Evolutionary conservation across 768 basidiomycete species (phyloP).

Genomic region (Pleurotus sapidus): DNA sequence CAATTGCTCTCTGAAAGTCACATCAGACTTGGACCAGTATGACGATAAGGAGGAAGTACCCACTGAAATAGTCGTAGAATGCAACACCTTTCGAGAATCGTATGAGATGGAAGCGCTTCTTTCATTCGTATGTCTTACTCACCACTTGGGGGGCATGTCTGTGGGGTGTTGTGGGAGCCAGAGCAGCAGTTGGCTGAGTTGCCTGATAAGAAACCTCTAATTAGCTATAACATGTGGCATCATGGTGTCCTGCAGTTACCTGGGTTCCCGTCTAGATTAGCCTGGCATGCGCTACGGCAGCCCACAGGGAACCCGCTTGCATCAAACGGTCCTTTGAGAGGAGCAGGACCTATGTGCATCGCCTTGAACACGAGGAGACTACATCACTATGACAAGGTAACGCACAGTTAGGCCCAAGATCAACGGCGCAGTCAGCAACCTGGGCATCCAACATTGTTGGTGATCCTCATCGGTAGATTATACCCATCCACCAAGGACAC

Average conservation of each 20-base stretch:
- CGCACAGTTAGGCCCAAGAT: conserved; percentile 53
- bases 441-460: conserved; percentile 44
- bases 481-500: conserved; percentile 61
- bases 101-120: background rate
- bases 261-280: conserved; percentile 29
- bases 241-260: conserved; percentile 6
- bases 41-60: background rate
- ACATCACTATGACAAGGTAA: background rate
- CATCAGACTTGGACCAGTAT: background rate
- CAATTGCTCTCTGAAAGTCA: conserved; percentile 22
- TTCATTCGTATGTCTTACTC: conserved; percentile 9
- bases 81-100: conserved; percentile 16
- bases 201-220: conserved; percentile 9
- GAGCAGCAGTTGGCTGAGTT: conserved; percentile 37
- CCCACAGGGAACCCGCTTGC: conserved; percentile 45
- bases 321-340: conserved; percentile 46
- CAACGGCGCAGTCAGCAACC: conserved; percentile 48
- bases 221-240: background rate
- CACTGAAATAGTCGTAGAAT: conserved; percentile 23
- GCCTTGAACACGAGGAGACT: background rate
- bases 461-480: conserved; percentile 53
- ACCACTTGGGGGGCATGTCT: conserved; percentile 33
- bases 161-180: conserved; percentile 26
- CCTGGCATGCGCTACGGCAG: conserved; percentile 49
- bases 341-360: conserved; percentile 31